Conservation (phyloP, 1,284 basidiomycete species). For the Ustilago esculenta region DNA sequence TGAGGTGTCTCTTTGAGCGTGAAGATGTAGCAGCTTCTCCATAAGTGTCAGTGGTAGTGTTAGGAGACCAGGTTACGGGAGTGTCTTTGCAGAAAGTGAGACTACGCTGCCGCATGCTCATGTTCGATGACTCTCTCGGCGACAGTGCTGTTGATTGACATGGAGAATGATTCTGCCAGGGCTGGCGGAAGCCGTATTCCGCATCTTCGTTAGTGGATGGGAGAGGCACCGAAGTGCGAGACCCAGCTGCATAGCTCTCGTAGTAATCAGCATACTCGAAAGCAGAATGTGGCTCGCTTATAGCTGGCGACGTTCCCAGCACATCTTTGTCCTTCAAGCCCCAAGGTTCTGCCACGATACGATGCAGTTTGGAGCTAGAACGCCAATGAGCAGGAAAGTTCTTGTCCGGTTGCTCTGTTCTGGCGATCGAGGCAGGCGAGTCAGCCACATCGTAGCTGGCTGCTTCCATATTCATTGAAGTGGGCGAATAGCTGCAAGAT, state of each 20-base stretch:
- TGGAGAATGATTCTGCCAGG: slow-evolving; percentile 20
- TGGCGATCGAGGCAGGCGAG: neutral
- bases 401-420: neutral
- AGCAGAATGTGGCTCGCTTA: slow-evolving; percentile 17
- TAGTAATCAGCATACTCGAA: slow-evolving; percentile 38
- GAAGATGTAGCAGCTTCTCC: neutral
- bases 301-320: slow-evolving; percentile 11
- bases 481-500: neutral
- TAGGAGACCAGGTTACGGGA: slow-evolving; percentile 1
- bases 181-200: neutral
- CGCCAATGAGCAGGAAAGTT: slow-evolving; percentile 22
- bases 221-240: neutral
- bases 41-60: neutral
- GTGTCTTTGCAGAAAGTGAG: slow-evolving; percentile 6
- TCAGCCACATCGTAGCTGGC: slow-evolving; percentile 4
- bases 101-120: slow-evolving; percentile 24
- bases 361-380: slow-evolving; percentile 3
- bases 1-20: slow-evolving; percentile 1
- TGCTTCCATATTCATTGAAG: neutral
- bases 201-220: neutral
- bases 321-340: neutral
- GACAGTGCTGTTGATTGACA: slow-evolving; percentile 29
- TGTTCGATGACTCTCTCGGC: slow-evolving; percentile 7
- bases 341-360: neutral
- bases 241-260: slow-evolving; percentile 5